Percentiles rank a stretch among this genome's conserved stretches.
These are phyloP conservation scores for Smittium culicis DNA, from an alignment of 371 early-diverging fungal species.

Conservation along the genomic window DNA sequence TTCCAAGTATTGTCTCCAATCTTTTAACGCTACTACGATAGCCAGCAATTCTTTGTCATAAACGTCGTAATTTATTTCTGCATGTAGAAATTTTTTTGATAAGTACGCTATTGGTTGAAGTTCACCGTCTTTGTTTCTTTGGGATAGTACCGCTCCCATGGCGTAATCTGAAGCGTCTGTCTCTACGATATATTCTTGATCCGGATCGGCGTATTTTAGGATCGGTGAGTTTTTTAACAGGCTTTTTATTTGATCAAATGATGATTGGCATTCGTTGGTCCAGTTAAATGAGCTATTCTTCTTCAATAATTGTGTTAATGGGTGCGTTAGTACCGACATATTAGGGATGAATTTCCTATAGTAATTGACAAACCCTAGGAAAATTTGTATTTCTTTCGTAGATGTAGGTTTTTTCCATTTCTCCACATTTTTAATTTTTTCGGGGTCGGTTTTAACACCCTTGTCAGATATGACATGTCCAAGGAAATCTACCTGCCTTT, in stretches of 20 bases:
- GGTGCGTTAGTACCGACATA: slow-evolving; percentile 17
- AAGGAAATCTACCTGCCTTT: slow-evolving; percentile 27
- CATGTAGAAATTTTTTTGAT: not conserved
- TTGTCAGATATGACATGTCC: slow-evolving; percentile 27
- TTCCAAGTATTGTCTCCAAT: slow-evolving; percentile 6
- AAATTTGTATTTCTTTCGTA: slow-evolving; percentile 18
- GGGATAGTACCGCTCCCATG: slow-evolving; percentile 3
- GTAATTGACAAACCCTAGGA: slow-evolving; percentile 31
- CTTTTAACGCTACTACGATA: slow-evolving; percentile 8
- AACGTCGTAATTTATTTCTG: slow-evolving; percentile 5
- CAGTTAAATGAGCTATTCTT: slow-evolving; percentile 8
- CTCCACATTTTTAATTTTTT: slow-evolving; percentile 24
- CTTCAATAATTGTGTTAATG: slow-evolving; percentile 13
- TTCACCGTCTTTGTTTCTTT: slow-evolving; percentile 2
- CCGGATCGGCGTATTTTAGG: slow-evolving; percentile 5
- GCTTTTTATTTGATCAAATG: slow-evolving; percentile 4
- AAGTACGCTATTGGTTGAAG: not conserved
- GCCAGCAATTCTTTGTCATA: slow-evolving; percentile 4
- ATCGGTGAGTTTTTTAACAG: not conserved
- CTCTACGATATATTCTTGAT: not conserved
- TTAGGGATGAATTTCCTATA: slow-evolving; percentile 21
- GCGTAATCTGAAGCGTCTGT: slow-evolving; percentile 10
- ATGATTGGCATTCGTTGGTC: not conserved
- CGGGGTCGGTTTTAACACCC: slow-evolving; percentile 22
- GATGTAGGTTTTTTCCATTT: slow-evolving; percentile 27